Percentiles rank a stretch among this genome's conserved stretches.
These are phyloP conservation scores for Talaromyces albobiverticillius DNA, from an alignment of 2,329 filamentous ascomycete species.

Conservation along the genomic window DNA sequence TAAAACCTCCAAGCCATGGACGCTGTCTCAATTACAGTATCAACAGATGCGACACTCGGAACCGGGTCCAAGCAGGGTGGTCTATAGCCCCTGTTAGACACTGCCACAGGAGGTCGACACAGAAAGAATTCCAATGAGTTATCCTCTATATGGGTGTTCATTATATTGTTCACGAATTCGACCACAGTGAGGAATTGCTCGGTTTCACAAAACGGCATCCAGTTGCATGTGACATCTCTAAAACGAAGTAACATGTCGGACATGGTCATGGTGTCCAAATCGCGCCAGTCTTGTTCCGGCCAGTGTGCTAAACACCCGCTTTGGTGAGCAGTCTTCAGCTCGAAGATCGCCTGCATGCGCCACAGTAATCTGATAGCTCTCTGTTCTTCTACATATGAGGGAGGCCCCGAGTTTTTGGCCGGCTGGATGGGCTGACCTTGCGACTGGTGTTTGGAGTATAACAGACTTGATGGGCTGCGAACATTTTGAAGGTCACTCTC, in stretches of 20 bases:
- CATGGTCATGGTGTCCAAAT: background rate
- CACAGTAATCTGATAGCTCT: conserved; percentile 2
- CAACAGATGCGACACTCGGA: too few species aligned
- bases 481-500: too few species aligned
- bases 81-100: background rate
- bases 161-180: background rate
- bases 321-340: too few species aligned
- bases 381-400: conserved; percentile 5
- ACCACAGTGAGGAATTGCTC: background rate
- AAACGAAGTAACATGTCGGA: background rate
- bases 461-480: background rate
- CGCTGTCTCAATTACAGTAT: background rate
- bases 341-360: background rate
- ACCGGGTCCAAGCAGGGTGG: background rate
- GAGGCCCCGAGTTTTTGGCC: background rate
- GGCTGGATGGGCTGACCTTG: conserved; percentile 5
- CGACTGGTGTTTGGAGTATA: background rate
- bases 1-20: background rate
- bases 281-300: too few species aligned
- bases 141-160: background rate
- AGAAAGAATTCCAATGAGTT: background rate
- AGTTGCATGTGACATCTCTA: too few species aligned
- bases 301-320: too few species aligned
- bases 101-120: background rate
- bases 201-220: too few species aligned